Evolutionary conservation across 148 eudicot species (phyloP), one percentile per base, ranked within the genome.

Genomic region (Amaranthus cruentus): DNA sequence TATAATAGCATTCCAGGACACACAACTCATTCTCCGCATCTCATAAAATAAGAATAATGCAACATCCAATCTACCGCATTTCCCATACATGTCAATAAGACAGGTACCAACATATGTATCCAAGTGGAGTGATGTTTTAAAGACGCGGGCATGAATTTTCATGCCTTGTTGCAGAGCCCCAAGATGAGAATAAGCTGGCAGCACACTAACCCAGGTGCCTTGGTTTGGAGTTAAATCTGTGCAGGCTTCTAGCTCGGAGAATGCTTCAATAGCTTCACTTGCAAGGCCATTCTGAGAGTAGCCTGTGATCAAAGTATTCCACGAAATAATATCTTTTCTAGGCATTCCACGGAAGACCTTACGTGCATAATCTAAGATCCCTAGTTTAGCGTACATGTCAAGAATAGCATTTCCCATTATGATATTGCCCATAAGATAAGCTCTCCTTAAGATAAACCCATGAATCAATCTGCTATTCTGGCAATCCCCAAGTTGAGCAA

Each of bases 361-460:
- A 6, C 51, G 82, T 56, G 91, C 91, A 48, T 48, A 83, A 65
- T 87, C 85, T 28, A 82, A 68, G 44, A 73, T 50, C 73, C 93
- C 93, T 82, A 87, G 75, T 73, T 91, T 89, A 6, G 93, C 88
- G 76, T 91, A 91, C 97, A 91, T 91, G 74, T 91, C 90, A 57
- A 89, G 73, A 67, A 89, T 63, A 7, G 90, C 89, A 76, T 88
- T 91, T 47, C 89, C 88, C 76, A 87, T 73, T 14, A 85, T 71
- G 38, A 83, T 66, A 74, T 84, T 85, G 38, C 83, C 81, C 53
- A 53, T 50, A 74, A 85, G 81, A 87, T 88, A 88, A 69, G 69
- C 78, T 81, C 84, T 88, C 80, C 85, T 87, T 50, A 79, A 68
- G 10, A 85, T 64, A 71, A 79, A 88, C 51, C 87, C 89, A 70